Evolutionary conservation across 345 rosid species (phyloP).

Genomic region (Rhizophora mangle): DNA sequence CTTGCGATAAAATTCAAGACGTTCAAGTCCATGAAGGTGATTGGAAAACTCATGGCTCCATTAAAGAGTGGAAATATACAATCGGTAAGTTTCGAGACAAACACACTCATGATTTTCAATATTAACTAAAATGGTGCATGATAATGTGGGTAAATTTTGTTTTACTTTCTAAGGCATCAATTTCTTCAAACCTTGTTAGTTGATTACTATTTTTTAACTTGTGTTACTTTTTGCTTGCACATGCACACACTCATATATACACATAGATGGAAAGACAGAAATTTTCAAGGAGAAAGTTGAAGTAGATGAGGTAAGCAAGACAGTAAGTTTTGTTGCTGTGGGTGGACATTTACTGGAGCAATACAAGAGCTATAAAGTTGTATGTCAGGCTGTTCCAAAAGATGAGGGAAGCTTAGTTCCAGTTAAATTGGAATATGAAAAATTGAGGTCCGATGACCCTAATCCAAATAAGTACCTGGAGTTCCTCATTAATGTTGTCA

Average conservation of each 20-base stretch:
- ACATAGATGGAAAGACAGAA: slow-evolving; percentile 26
- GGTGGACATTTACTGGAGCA: slow-evolving; percentile 29
- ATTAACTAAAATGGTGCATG: neutral
- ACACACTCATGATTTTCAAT: neutral
- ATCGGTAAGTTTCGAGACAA: slow-evolving; percentile 17
- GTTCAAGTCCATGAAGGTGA: slow-evolving; percentile 36
- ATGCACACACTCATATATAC: neutral
- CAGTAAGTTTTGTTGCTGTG: slow-evolving; percentile 8
- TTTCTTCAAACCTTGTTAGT: too few relatives aligned
- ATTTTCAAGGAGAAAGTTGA: slow-evolving; percentile 28
- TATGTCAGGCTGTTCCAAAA: neutral
- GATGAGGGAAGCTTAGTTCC: neutral
- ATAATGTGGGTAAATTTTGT: neutral
- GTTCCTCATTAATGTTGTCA: too few relatives aligned
- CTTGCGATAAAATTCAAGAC: slow-evolving; percentile 12
- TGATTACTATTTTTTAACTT: too few relatives aligned
- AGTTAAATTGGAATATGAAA: neutral
- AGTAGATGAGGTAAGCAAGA: slow-evolving; percentile 26
- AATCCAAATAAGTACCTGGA: neutral
- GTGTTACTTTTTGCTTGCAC: neutral
- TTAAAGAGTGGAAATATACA: slow-evolving; percentile 31
- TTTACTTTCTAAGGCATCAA: neutral
- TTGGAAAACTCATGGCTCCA: slow-evolving; percentile 27
- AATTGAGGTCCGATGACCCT: neutral
- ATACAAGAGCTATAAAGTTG: slow-evolving; percentile 24